Evolutionary conservation across 805 yeast genomes (phyloP).

Genomic region (Lachancea waltii): DNA sequence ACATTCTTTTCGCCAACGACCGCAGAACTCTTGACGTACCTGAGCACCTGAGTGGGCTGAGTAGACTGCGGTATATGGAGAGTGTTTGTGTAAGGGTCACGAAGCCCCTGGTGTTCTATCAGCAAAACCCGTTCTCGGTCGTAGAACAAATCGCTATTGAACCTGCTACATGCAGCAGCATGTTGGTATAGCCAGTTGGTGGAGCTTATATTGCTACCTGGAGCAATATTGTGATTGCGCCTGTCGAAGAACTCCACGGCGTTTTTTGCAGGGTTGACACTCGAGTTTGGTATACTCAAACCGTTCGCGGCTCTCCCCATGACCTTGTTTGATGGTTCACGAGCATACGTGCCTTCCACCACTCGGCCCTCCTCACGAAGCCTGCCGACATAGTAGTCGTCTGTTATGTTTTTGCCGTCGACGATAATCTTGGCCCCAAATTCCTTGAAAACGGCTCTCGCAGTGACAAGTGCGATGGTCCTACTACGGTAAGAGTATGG

Average conservation of each 20-base stretch:
- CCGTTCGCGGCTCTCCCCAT: constrained; percentile 13
- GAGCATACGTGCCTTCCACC: constrained; percentile 47
- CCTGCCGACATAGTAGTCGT: constrained; percentile 77
- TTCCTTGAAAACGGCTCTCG: constrained; percentile 81
- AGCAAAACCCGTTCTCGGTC: constrained; percentile 47
- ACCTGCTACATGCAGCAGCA: constrained; percentile 68
- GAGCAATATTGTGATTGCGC: constrained; percentile 26
- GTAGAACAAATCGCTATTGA: constrained; percentile 54
- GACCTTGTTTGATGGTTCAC: constrained; percentile 23
- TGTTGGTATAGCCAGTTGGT: constrained; percentile 82
- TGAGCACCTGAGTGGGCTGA: constrained; percentile 53
- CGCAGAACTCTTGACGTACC: constrained; percentile 16
- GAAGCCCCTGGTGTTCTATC: constrained; percentile 45
- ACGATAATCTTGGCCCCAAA: constrained; percentile 82
- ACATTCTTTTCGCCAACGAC: constrained; percentile 29
- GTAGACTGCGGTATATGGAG: constrained; percentile 65
- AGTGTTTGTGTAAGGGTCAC: constrained; percentile 83
- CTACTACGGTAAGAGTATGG: constrained; percentile 91
- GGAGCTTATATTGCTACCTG: constrained; percentile 41
- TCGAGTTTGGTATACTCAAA: constrained; percentile 10
- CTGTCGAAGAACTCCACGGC: constrained; percentile 37
- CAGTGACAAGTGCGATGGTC: constrained; percentile 83
- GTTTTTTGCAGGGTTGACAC: constrained; percentile 31
- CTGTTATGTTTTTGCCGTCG: constrained; percentile 73
- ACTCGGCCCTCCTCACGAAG: constrained; percentile 50